Conservation (phyloP, 768 basidiomycete species). For the Lactifluus hygrophoroides region DNA sequence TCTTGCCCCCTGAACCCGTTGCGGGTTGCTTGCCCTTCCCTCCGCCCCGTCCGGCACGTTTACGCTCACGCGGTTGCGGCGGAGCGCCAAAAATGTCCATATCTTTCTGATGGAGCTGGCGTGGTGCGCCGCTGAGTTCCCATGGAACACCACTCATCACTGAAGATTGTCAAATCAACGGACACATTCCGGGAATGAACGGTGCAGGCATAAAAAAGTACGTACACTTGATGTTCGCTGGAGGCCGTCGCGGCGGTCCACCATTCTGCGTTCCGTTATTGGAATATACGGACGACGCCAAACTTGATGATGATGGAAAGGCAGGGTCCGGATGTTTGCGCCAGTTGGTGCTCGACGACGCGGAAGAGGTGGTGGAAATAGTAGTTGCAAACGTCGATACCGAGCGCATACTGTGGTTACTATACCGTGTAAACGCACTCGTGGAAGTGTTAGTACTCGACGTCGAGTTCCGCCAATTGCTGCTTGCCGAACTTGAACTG, state of each 20-base stretch:
- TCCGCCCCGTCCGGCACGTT: constrained; percentile 29
- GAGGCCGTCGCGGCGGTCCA: constrained; percentile 18
- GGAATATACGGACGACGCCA: constrained; percentile 7
- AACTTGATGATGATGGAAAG: not conserved
- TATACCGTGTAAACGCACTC: constrained; percentile 71
- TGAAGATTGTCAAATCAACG: constrained; percentile 23
- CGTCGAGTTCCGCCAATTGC: constrained; percentile 78
- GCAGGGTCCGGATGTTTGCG: constrained; percentile 29
- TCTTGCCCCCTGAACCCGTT: constrained; percentile 46
- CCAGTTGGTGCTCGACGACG: constrained; percentile 54
- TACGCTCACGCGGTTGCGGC: constrained; percentile 50
- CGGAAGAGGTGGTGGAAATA: constrained; percentile 68
- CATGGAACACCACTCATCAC: constrained; percentile 74
- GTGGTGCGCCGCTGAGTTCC: constrained; percentile 62
- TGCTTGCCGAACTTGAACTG: constrained; percentile 56
- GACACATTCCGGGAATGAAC: constrained; percentile 4
- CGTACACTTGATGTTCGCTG: constrained; percentile 74
- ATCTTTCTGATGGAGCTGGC: constrained; percentile 49
- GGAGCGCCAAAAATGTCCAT: constrained; percentile 53
- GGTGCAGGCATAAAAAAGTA: constrained; percentile 19
- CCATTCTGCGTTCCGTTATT: not conserved
- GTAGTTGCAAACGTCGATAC: constrained; percentile 77
- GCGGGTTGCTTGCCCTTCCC: constrained; percentile 11
- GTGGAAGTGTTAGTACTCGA: constrained; percentile 62
- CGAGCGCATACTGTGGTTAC: constrained; percentile 58